Percentiles rank a stretch among this genome's conserved stretches.
phyloP scores from a whole-genome alignment of 179 eudicot genomes.

The Corrigiola litoralis region DNA sequence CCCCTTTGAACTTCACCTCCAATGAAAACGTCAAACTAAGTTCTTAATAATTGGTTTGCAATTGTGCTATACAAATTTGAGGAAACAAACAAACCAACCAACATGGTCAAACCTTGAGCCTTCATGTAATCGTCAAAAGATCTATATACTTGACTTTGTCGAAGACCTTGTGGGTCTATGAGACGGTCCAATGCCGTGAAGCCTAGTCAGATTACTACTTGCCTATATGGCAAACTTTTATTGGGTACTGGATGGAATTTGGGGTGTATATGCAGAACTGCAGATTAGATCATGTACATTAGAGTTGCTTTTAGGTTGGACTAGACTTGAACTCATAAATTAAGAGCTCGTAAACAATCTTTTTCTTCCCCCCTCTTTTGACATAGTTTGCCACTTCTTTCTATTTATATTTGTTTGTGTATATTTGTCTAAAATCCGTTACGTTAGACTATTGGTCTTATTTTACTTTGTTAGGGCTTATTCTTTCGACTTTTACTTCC shows the following conservation, averaged over 20 bases:
- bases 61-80: neutral
- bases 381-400: too few relatives aligned
- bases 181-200: slow-evolving; percentile 16
- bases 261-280: too few relatives aligned
- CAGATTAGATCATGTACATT: too few relatives aligned
- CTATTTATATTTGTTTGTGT: too few relatives aligned
- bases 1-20: slow-evolving; percentile 15
- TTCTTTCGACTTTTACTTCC: too few relatives aligned
- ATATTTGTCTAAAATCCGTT: too few relatives aligned
- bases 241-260: neutral
- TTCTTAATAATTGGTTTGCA: neutral
- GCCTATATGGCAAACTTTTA: neutral
- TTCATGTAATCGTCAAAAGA: neutral
- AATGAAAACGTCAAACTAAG: slow-evolving; percentile 21
- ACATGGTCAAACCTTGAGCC: slow-evolving; percentile 23
- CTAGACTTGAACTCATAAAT: slow-evolving; percentile 3
- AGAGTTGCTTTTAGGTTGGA: neutral
- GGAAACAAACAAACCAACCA: neutral
- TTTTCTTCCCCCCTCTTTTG: slow-evolving; percentile 22
- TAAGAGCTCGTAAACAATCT: neutral
- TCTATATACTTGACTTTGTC: slow-evolving; percentile 17
- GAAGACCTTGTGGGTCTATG: slow-evolving; percentile 26
- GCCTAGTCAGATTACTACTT: slow-evolving; percentile 1
- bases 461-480: too few relatives aligned
- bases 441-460: too few relatives aligned